Base-by-base conservation (phyloP, 2,329 filamentous ascomycete species). In the Dichotomopilus funicola region DNA sequence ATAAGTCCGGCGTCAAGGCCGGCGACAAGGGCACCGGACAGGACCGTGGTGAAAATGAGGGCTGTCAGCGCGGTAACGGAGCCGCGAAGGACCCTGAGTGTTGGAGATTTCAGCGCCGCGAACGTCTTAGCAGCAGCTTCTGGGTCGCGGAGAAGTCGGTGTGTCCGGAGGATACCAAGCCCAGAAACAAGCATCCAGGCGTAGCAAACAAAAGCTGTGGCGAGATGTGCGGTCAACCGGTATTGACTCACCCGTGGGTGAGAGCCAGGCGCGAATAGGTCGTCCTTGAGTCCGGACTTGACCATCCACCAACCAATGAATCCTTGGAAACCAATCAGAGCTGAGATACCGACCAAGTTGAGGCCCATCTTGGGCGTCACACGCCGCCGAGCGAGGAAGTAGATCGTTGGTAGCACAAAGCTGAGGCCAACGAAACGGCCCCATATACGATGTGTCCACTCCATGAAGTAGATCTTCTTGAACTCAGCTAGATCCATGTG, bases 251-350 rank as follows among this genome's bases (percentile, higher is more conserved):
- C 94, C 57, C 94, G 85, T 0, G 94, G 94, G 70, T 96, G 90
- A 55, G 86, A 88, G 10, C 91, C 94, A 2, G 89, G 87, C 19
- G 89, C 89, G 68, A 99, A 96, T 34, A 99, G 81, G 70, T 99
- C 94, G 68, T 97, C 94, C 70, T 92, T 95, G 60, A 99, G 78
- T 1, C 94, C 94, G 9, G 89, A 95, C 73, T 95, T 95, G 64
- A 99, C 94, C 94, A 99, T 99, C 91, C 94, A 99, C 94, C 94
- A 99, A 53, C 94, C 94, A 61, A 99, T 86, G 66, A 94, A 82
- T 45, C 94, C 94, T 71, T 99, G 94, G 71, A 96, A 94, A 53
- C 90, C 94, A 66, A 99, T 96, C 64, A 97, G 78, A 49, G 80
- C 83, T 44, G 89, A 89, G 60, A 99, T 97, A 10, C 91, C 92